Evolutionary conservation across 768 basidiomycete species (phyloP).

Genomic region (Crassisporium funariophilum): DNA sequence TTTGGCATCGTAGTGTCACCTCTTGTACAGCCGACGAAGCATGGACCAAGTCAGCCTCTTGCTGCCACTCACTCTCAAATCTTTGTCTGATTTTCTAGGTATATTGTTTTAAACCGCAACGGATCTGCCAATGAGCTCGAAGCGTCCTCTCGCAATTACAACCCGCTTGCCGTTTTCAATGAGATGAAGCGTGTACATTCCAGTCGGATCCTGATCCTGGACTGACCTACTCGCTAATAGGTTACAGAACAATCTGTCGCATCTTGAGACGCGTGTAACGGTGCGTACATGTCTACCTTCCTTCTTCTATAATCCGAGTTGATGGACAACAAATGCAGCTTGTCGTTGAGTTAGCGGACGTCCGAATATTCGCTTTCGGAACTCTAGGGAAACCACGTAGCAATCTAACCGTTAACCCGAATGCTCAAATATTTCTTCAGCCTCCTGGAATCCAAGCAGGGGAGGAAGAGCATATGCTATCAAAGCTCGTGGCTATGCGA

Average conservation of each 20-base stretch:
- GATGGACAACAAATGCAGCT: slow-evolving; percentile 41
- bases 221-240: slow-evolving; percentile 33
- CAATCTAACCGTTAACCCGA: slow-evolving; percentile 59
- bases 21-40: slow-evolving; percentile 79
- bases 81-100: slow-evolving; percentile 43
- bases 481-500: slow-evolving; percentile 12
- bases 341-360: slow-evolving; percentile 69
- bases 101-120: slow-evolving; percentile 74
- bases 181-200: slow-evolving; percentile 65
- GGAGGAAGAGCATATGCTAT: slow-evolving; percentile 11
- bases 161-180: slow-evolving; percentile 67
- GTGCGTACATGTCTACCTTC: slow-evolving; percentile 40
- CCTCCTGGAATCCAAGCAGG: slow-evolving; percentile 62
- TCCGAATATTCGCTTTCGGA: slow-evolving; percentile 73
- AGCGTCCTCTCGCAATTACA: slow-evolving; percentile 65
- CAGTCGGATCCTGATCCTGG: not conserved
- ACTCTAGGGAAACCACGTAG: slow-evolving; percentile 60
- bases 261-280: slow-evolving; percentile 66
- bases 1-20: slow-evolving; percentile 69
- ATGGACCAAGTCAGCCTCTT: slow-evolving; percentile 70
- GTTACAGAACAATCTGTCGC: slow-evolving; percentile 66
- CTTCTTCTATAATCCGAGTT: not conserved
- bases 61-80: not conserved
- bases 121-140: slow-evolving; percentile 75
- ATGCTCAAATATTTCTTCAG: slow-evolving; percentile 68